Evolutionary conservation across 805 yeast genomes (phyloP), one percentile per base, ranked within the genome.

Genomic region (Diddensiella caesifluorescens): DNA sequence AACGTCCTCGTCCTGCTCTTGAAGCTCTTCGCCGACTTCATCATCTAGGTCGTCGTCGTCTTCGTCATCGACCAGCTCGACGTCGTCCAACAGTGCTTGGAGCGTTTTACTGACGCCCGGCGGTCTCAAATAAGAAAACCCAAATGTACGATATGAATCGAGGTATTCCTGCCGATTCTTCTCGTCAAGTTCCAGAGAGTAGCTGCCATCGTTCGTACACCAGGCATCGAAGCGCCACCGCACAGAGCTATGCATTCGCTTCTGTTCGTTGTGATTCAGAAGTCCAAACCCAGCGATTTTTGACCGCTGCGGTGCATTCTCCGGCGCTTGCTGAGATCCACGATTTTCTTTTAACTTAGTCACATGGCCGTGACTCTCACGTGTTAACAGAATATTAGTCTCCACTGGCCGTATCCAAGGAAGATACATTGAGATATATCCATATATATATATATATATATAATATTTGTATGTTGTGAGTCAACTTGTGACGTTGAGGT

Each of bases 51-150:
- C 57, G 12, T 46, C 50, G n/a, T 43, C 50, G 15, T 44, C 49
- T 21, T 42, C 52, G 34, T 51, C 57, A 6, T 42, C 41, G 10
- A 35, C 45, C 9, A 44, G 32, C 4, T 40, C 47, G 7, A 39
- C 39, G 5, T 41, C 49, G 27, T 46, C 51, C 26, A 56, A 47
- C 28, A 55, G 31, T 18, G 56, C 54, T 22, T 59, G 61, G 49
- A 78, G 66, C 0, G 84, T 80, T 55, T 71, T 75, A 2, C 68
- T 65, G 6, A 78, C 53, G 0, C 87, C 88, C 7, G 80, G 68
- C 0, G 88, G 87, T 33, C 65, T 65, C 42, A 82, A 54, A 41
- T 64, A 66, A 10, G 65, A 51, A 57, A 64, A 68, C 0, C 85
- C 86, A 18, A 70, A 51, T 3, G 64, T 64, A 5, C 72, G 62